Evolutionary conservation across 495 filamentous ascomycete species (phyloP).

Genomic region (Neurospora hispaniola): DNA sequence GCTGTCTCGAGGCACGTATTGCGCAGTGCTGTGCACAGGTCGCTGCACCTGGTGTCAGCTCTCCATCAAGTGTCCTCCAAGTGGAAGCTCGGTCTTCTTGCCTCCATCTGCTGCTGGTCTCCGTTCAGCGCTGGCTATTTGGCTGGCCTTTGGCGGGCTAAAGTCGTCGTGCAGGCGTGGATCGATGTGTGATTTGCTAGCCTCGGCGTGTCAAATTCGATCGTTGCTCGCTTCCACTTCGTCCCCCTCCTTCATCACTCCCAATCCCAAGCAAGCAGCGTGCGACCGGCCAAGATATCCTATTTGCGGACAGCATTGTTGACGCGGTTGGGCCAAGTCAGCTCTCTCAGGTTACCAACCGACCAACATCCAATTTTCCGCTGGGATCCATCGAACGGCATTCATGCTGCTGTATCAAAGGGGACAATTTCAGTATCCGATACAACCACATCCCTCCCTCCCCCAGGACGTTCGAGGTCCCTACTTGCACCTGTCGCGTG

Average conservation of each 20-base stretch:
- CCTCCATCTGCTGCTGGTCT: no score
- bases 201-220: slow-evolving; percentile 17
- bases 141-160: no score
- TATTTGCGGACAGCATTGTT: background rate
- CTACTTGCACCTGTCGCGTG: background rate
- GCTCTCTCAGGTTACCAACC: background rate
- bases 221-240: slow-evolving; percentile 11
- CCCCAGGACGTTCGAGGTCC: background rate
- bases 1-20: background rate
- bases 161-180: background rate
- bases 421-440: background rate
- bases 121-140: no score
- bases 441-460: background rate
- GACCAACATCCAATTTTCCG: background rate
- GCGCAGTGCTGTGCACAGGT: background rate
- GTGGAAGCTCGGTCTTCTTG: no score
- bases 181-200: slow-evolving; percentile 22
- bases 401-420: background rate
- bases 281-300: background rate
- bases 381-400: background rate
- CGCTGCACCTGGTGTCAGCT: background rate
- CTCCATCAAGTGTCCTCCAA: background rate
- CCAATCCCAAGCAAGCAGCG: slow-evolving; percentile 4
- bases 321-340: background rate
- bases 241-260: slow-evolving; percentile 7